Conservation (phyloP, 1,139 yeast genomes). For the Hansenula lynferdii region DNA sequence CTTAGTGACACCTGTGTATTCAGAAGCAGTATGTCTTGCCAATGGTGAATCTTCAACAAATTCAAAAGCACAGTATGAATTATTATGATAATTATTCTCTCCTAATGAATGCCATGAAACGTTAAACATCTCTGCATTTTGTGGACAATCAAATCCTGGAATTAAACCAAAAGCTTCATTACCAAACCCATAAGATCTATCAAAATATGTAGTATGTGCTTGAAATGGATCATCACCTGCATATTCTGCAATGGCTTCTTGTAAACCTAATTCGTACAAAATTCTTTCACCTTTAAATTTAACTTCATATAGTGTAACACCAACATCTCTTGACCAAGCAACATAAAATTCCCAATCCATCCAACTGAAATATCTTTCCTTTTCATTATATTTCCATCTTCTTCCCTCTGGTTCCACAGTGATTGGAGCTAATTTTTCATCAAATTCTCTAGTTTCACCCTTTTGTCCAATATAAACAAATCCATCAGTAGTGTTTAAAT, state of each 20-base stretch:
- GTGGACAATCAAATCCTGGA: conserved; percentile 24
- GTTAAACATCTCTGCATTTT: conserved; percentile 22
- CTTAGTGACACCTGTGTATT: conserved; percentile 15
- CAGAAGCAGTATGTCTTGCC: conserved; percentile 19
- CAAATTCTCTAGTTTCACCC: conserved; percentile 16
- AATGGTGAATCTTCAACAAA: conserved; percentile 20
- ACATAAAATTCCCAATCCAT: conserved; percentile 24
- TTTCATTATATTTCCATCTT: conserved; percentile 20
- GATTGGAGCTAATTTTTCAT: conserved; percentile 19
- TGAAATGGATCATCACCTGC: conserved; percentile 26
- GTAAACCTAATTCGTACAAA: conserved; percentile 20
- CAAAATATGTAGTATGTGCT: conserved; percentile 20
- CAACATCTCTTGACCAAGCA: conserved; percentile 21
- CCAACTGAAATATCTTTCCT: conserved; percentile 23
- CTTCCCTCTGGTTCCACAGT: conserved; percentile 21
- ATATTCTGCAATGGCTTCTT: conserved; percentile 25
- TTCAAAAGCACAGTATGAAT: conserved; percentile 23
- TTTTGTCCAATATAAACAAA: conserved; percentile 1
- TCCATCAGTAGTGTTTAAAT: background rate
- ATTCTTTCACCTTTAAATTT: conserved; percentile 25
- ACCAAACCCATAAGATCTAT: conserved; percentile 22
- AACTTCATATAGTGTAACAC: conserved; percentile 19
- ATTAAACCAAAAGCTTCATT: conserved; percentile 22
- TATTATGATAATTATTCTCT: conserved; percentile 17
- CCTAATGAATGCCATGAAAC: conserved; percentile 21